Evolutionary conservation across 257 asterid genomes (phyloP), one percentile per base, ranked within the genome.

Genomic region (Ballota nigra): DNA sequence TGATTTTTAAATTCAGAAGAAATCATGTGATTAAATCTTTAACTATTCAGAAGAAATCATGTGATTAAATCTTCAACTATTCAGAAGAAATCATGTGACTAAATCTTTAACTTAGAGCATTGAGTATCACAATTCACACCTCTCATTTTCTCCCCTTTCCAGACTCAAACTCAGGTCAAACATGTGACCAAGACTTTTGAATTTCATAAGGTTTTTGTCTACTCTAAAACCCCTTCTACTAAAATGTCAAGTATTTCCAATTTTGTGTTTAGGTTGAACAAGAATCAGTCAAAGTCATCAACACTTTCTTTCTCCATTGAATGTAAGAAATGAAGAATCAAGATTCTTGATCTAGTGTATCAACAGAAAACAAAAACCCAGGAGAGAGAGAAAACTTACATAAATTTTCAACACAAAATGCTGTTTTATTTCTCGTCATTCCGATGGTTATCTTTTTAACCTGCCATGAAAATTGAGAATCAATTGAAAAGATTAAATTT

Each of bases 51-150:
- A n/a, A n/a, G n/a, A n/a, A n/a, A n/a, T n/a, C n/a, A 86, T 84
- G 96, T 89, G 98, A 89, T 60, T 60, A n/a, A 26, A 26, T 26
- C 29, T 1, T 3, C 29, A 26, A 26, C 29, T 3, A 26, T 26
- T 26, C 29, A 3, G 72, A 74, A 78, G 79, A 81, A 56, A 81
- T 89, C 96, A 86, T 84, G 96, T 89, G 98, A 89, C 63, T 60
- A 73, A 62, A 69, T 53, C 71, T 60, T 74, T 62, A 83, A 72
- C 70, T 59, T 67, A 72, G 79, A 60, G 41, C 63, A 52, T 78
- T 70, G 80, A 72, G 79, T 69, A 73, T 10, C 49, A 41, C 4
- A 41, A 41, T 41, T 41, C 57, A 71, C 62, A 80, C 59, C 43
- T 9, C 43, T 33, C 38, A 1, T 6, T 6, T 33, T 33, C 61